A percentile compares a stretch with the other conserved stretches of the same genome.
phyloP scores from a whole-genome alignment of 2,329 filamentous ascomycete genomes.

The Aspergillus chevalieri region DNA sequence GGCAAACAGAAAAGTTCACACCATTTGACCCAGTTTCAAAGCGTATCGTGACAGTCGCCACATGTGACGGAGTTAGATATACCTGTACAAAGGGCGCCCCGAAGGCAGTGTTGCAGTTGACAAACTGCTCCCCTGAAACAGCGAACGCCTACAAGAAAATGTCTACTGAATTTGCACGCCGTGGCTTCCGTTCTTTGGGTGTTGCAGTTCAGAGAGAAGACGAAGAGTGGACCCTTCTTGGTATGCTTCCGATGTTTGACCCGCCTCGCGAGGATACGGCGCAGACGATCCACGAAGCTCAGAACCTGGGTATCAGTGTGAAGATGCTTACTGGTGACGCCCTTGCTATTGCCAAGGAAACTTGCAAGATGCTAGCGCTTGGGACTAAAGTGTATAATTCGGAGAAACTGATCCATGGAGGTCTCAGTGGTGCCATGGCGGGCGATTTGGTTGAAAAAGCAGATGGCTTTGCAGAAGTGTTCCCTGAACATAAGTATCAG shows the following conservation, averaged over 20 bases:
- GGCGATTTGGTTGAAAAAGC: conserved; percentile 70
- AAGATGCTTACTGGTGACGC: conserved; percentile 80
- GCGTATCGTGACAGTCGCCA: conserved; percentile 66
- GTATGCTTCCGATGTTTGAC: conserved; percentile 76
- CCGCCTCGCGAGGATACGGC: conserved; percentile 73
- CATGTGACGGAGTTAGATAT: conserved; percentile 62
- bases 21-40: conserved; percentile 70
- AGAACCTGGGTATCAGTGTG: conserved; percentile 68
- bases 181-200: conserved; percentile 73
- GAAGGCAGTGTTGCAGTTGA: conserved; percentile 65
- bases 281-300: conserved; percentile 69
- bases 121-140: conserved; percentile 60
- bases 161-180: conserved; percentile 67
- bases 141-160: conserved; percentile 63
- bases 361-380: conserved; percentile 72
- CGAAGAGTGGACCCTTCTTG: conserved; percentile 65
- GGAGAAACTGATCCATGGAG: conserved; percentile 68
- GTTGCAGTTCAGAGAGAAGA: conserved; percentile 72
- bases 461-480: conserved; percentile 68
- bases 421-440: conserved; percentile 65
- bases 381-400: conserved; percentile 79
- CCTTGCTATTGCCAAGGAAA: conserved; percentile 73
- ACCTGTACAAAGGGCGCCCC: conserved; percentile 72
- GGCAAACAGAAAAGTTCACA: conserved; percentile 70
- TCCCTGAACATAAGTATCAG: conserved; percentile 70